Conservation (phyloP, 2,329 filamentous ascomycete species). For the Tothia fuscella region DNA sequence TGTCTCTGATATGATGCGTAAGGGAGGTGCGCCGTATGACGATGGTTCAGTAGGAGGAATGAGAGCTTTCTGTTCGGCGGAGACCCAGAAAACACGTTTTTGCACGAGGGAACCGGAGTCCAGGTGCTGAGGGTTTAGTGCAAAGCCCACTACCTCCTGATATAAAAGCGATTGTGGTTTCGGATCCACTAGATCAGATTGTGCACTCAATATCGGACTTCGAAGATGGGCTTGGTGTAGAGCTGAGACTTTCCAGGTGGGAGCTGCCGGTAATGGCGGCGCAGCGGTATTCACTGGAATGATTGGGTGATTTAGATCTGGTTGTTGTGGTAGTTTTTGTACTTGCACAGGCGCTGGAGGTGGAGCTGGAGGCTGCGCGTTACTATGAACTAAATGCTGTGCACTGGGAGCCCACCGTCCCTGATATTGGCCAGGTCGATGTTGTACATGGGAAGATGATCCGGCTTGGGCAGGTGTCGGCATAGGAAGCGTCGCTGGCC, state of each 20-base stretch:
- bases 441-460: too few relatives aligned
- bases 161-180: conserved; percentile 15
- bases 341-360: too few relatives aligned
- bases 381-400: too few relatives aligned
- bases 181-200: conserved; percentile 29
- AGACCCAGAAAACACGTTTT: neutral
- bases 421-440: too few relatives aligned
- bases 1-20: conserved; percentile 33
- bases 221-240: conserved; percentile 10
- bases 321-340: too few relatives aligned
- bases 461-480: too few relatives aligned
- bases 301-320: too few relatives aligned
- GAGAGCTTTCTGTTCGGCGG: neutral
- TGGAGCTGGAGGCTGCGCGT: too few relatives aligned
- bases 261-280: conserved; percentile 4
- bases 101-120: neutral
- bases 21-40: conserved; percentile 18
- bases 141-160: neutral
- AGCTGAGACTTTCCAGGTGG: conserved; percentile 3
- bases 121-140: neutral
- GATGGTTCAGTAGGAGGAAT: conserved; percentile 12
- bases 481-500: too few relatives aligned
- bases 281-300: too few relatives aligned
- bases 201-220: conserved; percentile 11
- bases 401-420: too few relatives aligned